Percentiles rank a stretch among this genome's conserved stretches.
Conservation (phyloP, 2,329 filamentous ascomycete genomes). For the Penicillium sp. region DNA sequence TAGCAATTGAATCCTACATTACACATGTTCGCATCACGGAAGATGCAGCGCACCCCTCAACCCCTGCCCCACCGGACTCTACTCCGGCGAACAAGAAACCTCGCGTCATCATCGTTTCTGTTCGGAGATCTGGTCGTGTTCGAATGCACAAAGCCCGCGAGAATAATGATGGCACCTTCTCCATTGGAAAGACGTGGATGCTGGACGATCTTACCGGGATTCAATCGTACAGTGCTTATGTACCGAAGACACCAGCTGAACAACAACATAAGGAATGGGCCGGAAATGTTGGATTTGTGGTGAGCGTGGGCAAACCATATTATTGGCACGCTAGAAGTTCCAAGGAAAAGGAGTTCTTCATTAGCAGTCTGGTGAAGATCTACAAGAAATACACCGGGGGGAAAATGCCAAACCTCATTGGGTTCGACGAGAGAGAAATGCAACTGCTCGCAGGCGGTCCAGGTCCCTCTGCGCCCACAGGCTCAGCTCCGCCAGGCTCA, state of each 20-base stretch:
- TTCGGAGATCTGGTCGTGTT: conserved; percentile 87
- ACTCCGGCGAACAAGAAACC: conserved; percentile 76
- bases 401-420: conserved; percentile 72
- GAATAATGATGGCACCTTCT: conserved; percentile 90
- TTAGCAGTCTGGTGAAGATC: conserved; percentile 93
- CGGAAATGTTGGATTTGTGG: conserved; percentile 78
- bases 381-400: conserved; percentile 95
- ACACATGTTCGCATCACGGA: conserved; percentile 93
- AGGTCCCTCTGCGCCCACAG: conserved; percentile 10
- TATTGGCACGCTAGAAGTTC: conserved; percentile 93
- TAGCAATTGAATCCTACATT: conserved; percentile 91
- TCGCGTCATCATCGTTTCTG: conserved; percentile 88
- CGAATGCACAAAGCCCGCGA: conserved; percentile 97
- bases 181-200: conserved; percentile 98
- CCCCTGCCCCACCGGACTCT: conserved; percentile 80
- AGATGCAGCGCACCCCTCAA: conserved; percentile 78
- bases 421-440: conserved; percentile 78
- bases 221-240: conserved; percentile 73
- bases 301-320: conserved; percentile 90
- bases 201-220: conserved; percentile 85
- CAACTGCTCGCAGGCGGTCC: conserved; percentile 68
- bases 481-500: conserved; percentile 24
- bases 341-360: conserved; percentile 99
- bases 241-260: conserved; percentile 60
- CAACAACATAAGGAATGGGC: conserved; percentile 72